Conservation (phyloP, 306 rosid species). For the Castanospermum australe region DNA sequence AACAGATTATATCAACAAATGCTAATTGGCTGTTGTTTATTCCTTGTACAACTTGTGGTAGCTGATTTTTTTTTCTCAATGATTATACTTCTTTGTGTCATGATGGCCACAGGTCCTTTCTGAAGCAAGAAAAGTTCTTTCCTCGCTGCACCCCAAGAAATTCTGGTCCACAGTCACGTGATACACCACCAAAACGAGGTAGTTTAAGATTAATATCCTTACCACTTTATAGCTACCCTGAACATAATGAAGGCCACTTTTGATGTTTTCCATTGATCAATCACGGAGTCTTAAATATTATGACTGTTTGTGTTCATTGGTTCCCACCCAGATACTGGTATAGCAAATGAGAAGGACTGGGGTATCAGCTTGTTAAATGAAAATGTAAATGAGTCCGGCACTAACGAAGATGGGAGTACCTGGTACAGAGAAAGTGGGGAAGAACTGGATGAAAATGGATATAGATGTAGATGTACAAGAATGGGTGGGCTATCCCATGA, state of each 20-base stretch:
- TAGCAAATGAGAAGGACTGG: constrained; percentile 98
- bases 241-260: constrained; percentile 4
- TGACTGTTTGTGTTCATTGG: constrained; percentile 26
- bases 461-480: constrained; percentile 97
- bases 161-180: constrained; percentile 93
- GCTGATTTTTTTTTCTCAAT: constrained; percentile 13
- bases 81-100: constrained; percentile 16
- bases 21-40: constrained; percentile 21
- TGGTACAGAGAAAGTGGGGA: constrained; percentile 91
- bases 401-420: constrained; percentile 94
- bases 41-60: constrained; percentile 6
- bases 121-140: constrained; percentile 63
- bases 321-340: constrained; percentile 74
- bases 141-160: constrained; percentile 75
- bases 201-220: constrained; percentile 1
- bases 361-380: constrained; percentile 83
- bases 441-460: constrained; percentile 85
- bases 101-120: constrained; percentile 53
- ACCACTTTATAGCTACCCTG: background rate
- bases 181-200: constrained; percentile 96
- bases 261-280: constrained; percentile 16
- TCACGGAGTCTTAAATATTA: constrained; percentile 6
- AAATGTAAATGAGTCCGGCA: constrained; percentile 75
- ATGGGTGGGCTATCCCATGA: constrained; percentile 87
- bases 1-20: background rate